Evolutionary conservation across 192 early-diverging fungal genomes (phyloP), one percentile per base, ranked within the genome.

Genomic region (Coemansia sp.): DNA sequence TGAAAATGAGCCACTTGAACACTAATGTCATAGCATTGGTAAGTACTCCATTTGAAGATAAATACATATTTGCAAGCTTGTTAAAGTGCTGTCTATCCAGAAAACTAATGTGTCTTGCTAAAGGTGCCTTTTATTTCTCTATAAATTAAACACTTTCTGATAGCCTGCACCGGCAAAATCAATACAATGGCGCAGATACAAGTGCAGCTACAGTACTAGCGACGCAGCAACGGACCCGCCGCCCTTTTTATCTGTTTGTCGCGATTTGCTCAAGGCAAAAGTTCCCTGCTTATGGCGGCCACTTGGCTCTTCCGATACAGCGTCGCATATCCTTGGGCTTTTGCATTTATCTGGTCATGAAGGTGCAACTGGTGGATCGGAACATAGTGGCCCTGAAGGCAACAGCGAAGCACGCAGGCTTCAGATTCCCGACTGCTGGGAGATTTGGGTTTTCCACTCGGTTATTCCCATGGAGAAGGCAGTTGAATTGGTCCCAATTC

Each of bases 1-100:
- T 64, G 14, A 10, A 55, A 58, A 83, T 83, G 80, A 71, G 70
- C 61, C 69, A 77, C 69, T 48, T 83, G 59, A 65, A 74, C 43
- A 83, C 80, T 12, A 82, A 82, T 59, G 68, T 82, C 20, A 77
- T 77, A 63, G 75, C 80, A 51, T 53, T 82, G 69, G 80, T 82
- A 82, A 70, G 79, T 68, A 45, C 22, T 17, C 1, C 1, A n/a
- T 48, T 48, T 48, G 2, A 48, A 48, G 11, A 48, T 4, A 11
- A 48, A 48, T n/a, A 11, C 5, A 14, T 48, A 2, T n/a, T 48
- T 48, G 5, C 46, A 14, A 48, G 46, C 5, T 56, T 56, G 54
- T 1, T 37, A 40, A 8, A 59, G 1, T 59, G 32, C 32, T 4
- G 4, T 32, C 32, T 32, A 32, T 32, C 32, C 4, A 32, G 32